phyloP scores from a whole-genome alignment of 306 rosid genomes.

The Rosa lucieae region DNA sequence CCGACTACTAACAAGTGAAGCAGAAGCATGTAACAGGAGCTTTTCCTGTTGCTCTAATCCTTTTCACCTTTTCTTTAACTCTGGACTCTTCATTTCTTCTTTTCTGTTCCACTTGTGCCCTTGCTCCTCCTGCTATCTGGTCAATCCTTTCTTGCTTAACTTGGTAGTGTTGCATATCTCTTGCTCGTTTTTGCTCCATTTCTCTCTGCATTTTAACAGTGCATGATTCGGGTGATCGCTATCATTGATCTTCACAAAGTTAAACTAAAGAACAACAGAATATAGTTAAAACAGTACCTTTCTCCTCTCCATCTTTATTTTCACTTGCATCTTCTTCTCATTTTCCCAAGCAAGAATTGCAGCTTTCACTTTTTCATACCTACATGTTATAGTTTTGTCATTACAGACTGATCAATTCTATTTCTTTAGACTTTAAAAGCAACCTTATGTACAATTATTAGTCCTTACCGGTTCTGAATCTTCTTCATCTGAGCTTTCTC shows the following conservation, averaged over 20 bases:
- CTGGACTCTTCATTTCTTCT: constrained; percentile 45
- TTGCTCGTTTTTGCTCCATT: constrained; percentile 48
- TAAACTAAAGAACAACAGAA: neutral
- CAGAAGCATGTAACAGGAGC: constrained; percentile 55
- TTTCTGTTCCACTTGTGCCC: constrained; percentile 49
- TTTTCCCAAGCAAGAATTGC: constrained; percentile 52
- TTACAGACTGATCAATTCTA: neutral
- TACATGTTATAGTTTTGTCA: constrained; percentile 23
- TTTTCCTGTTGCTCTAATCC: constrained; percentile 39
- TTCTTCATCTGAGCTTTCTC: constrained; percentile 49
- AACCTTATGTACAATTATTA: neutral
- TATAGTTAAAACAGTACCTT: constrained; percentile 29
- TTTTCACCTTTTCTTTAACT: constrained; percentile 47
- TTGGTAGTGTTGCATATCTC: constrained; percentile 37
- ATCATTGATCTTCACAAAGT: constrained; percentile 12
- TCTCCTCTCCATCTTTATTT: constrained; percentile 48
- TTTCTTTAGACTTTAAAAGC: neutral
- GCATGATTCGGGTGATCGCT: neutral
- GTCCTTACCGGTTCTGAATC: constrained; percentile 50
- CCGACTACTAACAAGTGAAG: constrained; percentile 46
- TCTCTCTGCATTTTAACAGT: constrained; percentile 35
- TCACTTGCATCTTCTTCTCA: constrained; percentile 55
- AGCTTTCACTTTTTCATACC: constrained; percentile 53
- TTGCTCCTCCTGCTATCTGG: constrained; percentile 55
- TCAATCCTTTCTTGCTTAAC: constrained; percentile 54